phyloP scores from a whole-genome alignment of 78 protist species.

The Dictyostelium intermedium region DNA sequence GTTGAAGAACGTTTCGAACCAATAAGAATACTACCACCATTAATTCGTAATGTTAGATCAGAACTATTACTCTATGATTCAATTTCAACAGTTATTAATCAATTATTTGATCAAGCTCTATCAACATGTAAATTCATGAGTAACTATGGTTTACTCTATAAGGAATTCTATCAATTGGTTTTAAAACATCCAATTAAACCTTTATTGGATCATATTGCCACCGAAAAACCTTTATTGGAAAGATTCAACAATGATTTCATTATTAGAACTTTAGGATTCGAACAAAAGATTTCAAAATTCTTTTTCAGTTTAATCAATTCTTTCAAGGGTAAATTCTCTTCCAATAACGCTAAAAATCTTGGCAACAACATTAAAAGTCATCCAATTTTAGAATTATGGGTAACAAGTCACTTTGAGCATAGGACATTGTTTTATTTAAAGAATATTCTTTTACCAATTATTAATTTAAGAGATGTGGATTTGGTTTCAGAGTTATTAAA shows the following conservation, averaged over 20 bases:
- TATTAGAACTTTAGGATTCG: slow-evolving; percentile 22
- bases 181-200: not conserved
- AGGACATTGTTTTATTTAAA: not conserved
- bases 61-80: slow-evolving; percentile 15
- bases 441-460: not conserved
- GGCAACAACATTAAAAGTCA: not conserved
- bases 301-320: not conserved
- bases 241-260: slow-evolving; percentile 19
- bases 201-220: not conserved
- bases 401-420: not conserved
- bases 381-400: slow-evolving; percentile 5
- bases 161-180: not conserved
- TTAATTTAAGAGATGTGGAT: not conserved
- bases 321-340: not conserved
- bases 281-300: not conserved
- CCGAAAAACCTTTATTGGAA: not conserved
- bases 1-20: slow-evolving; percentile 46
- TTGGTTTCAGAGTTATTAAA: not conserved
- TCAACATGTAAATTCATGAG: not conserved
- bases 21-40: not conserved
- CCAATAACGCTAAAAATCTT: too few species aligned
- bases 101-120: slow-evolving; percentile 16
- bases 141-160: not conserved
- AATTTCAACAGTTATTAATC: not conserved
- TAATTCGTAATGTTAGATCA: not conserved